Evolutionary conservation across 805 yeast genomes (phyloP).

Genomic region (Trichomonascus vanleenenianus): DNA sequence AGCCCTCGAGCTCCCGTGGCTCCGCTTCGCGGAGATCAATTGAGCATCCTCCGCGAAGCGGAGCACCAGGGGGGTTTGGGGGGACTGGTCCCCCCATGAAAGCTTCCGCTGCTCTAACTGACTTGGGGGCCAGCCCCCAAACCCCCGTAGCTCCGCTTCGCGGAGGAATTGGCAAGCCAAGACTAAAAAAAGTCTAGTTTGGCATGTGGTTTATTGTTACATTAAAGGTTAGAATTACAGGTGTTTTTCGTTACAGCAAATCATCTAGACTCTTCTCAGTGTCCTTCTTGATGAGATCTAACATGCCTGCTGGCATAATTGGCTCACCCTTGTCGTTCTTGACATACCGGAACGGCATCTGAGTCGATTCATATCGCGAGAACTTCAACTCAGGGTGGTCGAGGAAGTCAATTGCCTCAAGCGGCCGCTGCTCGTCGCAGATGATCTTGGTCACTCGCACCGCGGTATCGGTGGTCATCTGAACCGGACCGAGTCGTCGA

Average conservation of each 20-base stretch:
- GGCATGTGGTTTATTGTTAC: not conserved
- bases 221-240: not conserved
- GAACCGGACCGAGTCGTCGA: slow-evolving; percentile 76
- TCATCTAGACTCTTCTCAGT: slow-evolving; percentile 58
- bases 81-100: no score
- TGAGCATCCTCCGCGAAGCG: no score
- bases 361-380: slow-evolving; percentile 83
- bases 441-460: slow-evolving; percentile 83
- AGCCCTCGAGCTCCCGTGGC: no score
- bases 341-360: slow-evolving; percentile 95
- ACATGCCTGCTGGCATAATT: slow-evolving; percentile 87
- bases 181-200: not conserved
- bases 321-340: slow-evolving; percentile 58
- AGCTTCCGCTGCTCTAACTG: no score
- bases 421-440: slow-evolving; percentile 45
- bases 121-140: no score
- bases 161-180: not conserved
- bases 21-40: no score
- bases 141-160: no score
- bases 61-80: no score
- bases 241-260: slow-evolving; percentile 12
- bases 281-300: slow-evolving; percentile 74
- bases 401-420: slow-evolving; percentile 72
- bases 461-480: slow-evolving; percentile 98
- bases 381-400: slow-evolving; percentile 93